Evolutionary conservation across 768 basidiomycete species (phyloP).

Genomic region (Strobilomyces echinocephalus): DNA sequence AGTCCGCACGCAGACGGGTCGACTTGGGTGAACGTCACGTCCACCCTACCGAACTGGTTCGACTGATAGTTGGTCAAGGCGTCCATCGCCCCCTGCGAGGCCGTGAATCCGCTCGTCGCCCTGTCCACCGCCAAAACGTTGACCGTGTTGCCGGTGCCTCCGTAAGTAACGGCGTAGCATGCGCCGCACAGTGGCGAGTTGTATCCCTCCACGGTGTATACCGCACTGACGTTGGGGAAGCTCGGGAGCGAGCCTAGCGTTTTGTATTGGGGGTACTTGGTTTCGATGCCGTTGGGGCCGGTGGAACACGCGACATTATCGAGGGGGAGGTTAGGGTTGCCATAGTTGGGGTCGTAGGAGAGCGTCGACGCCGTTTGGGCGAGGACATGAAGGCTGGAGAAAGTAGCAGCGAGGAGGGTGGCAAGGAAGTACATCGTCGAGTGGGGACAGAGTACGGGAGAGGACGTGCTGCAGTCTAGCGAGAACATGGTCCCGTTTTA

Average conservation of each 20-base stretch:
- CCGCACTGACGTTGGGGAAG: slow-evolving; percentile 36
- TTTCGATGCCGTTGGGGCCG: slow-evolving; percentile 34
- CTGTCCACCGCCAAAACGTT: slow-evolving; percentile 54
- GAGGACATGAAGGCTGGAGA: slow-evolving; percentile 16
- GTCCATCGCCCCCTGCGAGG: slow-evolving; percentile 27
- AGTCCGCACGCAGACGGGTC: not conserved
- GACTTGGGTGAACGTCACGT: slow-evolving; percentile 9
- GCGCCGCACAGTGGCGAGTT: slow-evolving; percentile 26
- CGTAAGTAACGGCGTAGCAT: slow-evolving; percentile 30
- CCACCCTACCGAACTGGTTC: slow-evolving; percentile 11
- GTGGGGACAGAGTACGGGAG: not conserved
- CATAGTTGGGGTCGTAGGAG: slow-evolving; percentile 37
- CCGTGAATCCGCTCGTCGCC: slow-evolving; percentile 39
- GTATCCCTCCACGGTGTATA: slow-evolving; percentile 18
- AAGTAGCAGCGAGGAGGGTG: slow-evolving; percentile 10
- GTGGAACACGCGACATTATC: slow-evolving; percentile 35
- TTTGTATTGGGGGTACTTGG: slow-evolving; percentile 24
- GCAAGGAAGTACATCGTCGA: slow-evolving; percentile 26
- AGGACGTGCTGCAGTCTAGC: not conserved
- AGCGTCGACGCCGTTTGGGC: slow-evolving; percentile 26
- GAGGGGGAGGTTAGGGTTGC: slow-evolving; percentile 26
- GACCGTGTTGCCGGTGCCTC: slow-evolving; percentile 30
- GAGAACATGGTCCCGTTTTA: slow-evolving; percentile 13
- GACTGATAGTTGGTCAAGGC: slow-evolving; percentile 17
- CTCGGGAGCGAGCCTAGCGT: slow-evolving; percentile 36